phyloP scores from a whole-genome alignment of 805 yeast genomes.

The Candida coquimbonensis region DNA sequence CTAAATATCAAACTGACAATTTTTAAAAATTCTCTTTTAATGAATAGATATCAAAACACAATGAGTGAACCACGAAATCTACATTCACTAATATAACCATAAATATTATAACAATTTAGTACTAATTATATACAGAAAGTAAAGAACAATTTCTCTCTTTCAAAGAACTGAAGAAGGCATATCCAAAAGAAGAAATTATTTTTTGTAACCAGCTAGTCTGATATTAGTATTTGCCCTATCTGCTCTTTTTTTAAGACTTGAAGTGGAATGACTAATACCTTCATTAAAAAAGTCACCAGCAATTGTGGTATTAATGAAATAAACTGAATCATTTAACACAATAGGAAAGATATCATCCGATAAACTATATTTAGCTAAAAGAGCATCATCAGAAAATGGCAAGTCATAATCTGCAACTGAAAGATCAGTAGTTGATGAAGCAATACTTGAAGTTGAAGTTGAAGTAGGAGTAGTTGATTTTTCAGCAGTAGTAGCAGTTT shows the following conservation, averaged over 20 bases:
- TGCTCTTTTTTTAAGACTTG: too few relatives aligned
- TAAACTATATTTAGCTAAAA: neutral
- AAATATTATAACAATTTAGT: too few relatives aligned
- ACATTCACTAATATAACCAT: too few relatives aligned
- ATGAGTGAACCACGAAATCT: too few relatives aligned
- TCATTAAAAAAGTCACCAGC: neutral
- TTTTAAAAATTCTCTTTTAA: too few relatives aligned
- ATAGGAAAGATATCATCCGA: constrained; percentile 5
- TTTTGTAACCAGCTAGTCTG: neutral
- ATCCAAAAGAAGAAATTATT: neutral
- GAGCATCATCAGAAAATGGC: constrained; percentile 7
- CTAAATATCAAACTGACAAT: too few relatives aligned
- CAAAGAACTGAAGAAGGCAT: neutral
- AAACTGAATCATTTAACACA: constrained; percentile 4
- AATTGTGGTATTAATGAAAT: constrained; percentile 8
- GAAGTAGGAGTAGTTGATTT: neutral
- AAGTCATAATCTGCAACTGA: neutral
- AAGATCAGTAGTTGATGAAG: neutral
- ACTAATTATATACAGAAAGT: too few relatives aligned
- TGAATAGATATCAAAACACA: too few relatives aligned
- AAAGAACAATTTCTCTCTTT: neutral
- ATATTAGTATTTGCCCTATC: too few relatives aligned
- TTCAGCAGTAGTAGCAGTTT: too few relatives aligned
- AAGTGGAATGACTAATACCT: neutral
- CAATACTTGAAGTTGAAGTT: neutral